These are phyloP conservation scores for Begonia loranthoides DNA, from an alignment of 306 rosid genomes.

Conservation along the genomic window DNA sequence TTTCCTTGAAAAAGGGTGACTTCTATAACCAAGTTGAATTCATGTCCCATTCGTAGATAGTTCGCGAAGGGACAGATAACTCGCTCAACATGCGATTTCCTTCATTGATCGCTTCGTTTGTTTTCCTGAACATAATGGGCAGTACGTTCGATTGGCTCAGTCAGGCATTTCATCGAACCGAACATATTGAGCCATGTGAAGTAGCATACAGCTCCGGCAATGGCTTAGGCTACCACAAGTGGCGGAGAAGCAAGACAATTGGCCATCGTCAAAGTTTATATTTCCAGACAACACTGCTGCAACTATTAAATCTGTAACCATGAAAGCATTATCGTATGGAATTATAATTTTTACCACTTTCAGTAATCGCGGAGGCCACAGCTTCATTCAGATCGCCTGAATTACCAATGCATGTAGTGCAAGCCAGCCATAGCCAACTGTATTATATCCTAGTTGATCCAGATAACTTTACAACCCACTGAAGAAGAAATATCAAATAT, in stretches of 20 bases:
- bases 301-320: conserved; percentile 60
- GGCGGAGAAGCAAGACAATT: conserved; percentile 99
- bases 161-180: neutral
- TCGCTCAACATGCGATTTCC: conserved; percentile 93
- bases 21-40: conserved; percentile 80
- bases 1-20: conserved; percentile 76
- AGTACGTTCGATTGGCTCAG: conserved; percentile 42
- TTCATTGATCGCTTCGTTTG: conserved; percentile 81
- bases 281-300: conserved; percentile 97
- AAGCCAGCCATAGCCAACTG: conserved; percentile 96
- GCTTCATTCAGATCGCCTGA: conserved; percentile 87
- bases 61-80: conserved; percentile 74
- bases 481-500: neutral
- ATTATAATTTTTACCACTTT: conserved; percentile 40
- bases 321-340: neutral
- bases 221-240: conserved; percentile 95
- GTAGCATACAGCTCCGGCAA: conserved; percentile 82
- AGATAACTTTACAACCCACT: conserved; percentile 88
- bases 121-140: conserved; percentile 83
- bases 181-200: neutral
- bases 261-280: conserved; percentile 94
- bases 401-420: conserved; percentile 98
- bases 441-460: conserved; percentile 79
- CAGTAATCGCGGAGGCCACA: conserved; percentile 73
- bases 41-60: conserved; percentile 83